Evolutionary conservation across 306 rosid species (phyloP).

Genomic region (Arachis hypogaea): DNA sequence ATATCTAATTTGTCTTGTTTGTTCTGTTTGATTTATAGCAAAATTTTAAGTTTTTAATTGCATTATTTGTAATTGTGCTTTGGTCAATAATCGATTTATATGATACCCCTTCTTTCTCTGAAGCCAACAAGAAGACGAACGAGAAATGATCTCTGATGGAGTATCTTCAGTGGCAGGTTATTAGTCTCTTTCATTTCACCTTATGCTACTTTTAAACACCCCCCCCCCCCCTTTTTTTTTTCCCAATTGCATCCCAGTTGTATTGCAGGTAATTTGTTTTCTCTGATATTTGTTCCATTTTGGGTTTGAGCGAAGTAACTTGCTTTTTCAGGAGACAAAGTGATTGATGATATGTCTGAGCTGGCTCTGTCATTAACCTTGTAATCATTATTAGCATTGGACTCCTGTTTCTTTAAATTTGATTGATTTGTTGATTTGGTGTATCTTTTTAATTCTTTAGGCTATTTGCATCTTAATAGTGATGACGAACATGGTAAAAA

Average conservation of each 20-base stretch:
- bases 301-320: conserved; percentile 25
- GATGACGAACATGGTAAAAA: conserved; percentile 1
- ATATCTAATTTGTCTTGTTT: not conserved
- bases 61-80: conserved; percentile 28
- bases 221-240: not conserved
- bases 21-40: conserved; percentile 12
- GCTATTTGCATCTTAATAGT: not conserved
- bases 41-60: conserved; percentile 13
- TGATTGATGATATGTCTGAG: conserved; percentile 25
- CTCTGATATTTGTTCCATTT: not conserved
- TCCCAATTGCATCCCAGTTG: not conserved
- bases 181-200: conserved; percentile 32
- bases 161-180: conserved; percentile 77
- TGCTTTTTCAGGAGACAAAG: not conserved
- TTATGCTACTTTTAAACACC: conserved; percentile 14
- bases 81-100: conserved; percentile 43
- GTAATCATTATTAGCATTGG: conserved; percentile 8
- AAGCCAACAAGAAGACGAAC: conserved; percentile 71
- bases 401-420: conserved; percentile 18
- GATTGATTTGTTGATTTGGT: not conserved
- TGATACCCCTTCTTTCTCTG: conserved; percentile 42
- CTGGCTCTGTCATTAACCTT: conserved; percentile 21
- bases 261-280: not conserved
- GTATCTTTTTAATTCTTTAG: conserved; percentile 8
- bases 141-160: conserved; percentile 51